A percentile compares a stretch with the other conserved stretches of the same genome.
Evolutionary conservation across 2,329 filamentous ascomycete genomes (phyloP).

Genomic region (Alternaria longipes): DNA sequence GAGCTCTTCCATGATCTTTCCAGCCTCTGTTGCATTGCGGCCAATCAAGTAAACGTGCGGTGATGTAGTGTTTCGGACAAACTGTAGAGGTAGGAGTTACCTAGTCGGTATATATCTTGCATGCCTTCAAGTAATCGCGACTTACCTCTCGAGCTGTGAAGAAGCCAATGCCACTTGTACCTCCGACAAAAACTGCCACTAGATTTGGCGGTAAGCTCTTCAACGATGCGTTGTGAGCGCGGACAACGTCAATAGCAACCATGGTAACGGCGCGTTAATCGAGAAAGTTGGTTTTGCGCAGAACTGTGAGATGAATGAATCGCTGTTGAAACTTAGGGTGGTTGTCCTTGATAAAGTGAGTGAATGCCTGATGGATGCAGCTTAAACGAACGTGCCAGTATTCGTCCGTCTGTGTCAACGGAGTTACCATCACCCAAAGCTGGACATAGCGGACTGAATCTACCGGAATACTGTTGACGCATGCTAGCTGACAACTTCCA

Average conservation of each 20-base stretch:
- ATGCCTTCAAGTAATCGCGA: background rate
- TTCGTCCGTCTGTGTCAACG: background rate
- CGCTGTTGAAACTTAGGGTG: background rate
- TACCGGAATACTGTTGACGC: background rate
- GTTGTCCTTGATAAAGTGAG: background rate
- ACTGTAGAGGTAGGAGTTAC: background rate
- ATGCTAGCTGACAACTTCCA: background rate
- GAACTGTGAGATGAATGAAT: background rate
- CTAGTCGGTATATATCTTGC: background rate
- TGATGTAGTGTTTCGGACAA: slow-evolving; percentile 51
- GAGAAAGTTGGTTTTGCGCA: background rate
- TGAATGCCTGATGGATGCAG: background rate
- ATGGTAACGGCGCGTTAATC: slow-evolving; percentile 16
- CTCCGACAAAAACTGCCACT: slow-evolving; percentile 52
- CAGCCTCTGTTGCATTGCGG: slow-evolving; percentile 51
- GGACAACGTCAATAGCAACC: slow-evolving; percentile 35
- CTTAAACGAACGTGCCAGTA: background rate
- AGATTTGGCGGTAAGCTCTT: slow-evolving; percentile 36
- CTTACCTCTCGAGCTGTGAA: slow-evolving; percentile 52
- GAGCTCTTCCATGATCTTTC: slow-evolving; percentile 50
- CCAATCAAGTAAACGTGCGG: slow-evolving; percentile 57
- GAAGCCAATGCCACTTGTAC: slow-evolving; percentile 56
- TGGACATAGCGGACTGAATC: background rate
- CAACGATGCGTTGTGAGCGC: slow-evolving; percentile 37
- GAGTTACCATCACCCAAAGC: background rate